Evolutionary conservation across 148 eudicot species (phyloP), one percentile per base, ranked within the genome.

Genomic region (Mesembryanthemum crystallinum): DNA sequence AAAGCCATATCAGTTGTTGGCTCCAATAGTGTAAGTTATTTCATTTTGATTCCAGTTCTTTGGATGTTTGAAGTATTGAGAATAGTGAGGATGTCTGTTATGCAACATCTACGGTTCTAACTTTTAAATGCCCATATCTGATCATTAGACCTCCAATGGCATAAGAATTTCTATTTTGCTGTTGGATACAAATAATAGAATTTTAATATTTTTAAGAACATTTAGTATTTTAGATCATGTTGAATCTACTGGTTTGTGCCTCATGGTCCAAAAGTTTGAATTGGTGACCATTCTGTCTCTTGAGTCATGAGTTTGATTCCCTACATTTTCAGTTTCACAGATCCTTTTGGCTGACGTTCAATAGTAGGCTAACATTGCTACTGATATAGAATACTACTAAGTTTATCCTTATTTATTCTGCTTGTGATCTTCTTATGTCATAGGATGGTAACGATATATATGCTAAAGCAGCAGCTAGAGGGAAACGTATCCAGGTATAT

Each of bases 1-100:
- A 77, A 85, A 79, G 86, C 89, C 82, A 78, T 89, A 80, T 91
- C 93, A 3, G 81, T 83, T 80, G 86, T 87, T 83, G 91, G 91
- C 73, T 82, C 91, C 73, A 78, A 82, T 78, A 77, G 70, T 24
- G 96, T 91, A 79, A 86, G 93, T 83, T 73, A 23, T 57, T 15
- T 18, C 33, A 17, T 35, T 57, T 15, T 10, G 23, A 24, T 35
- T 71, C 15, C 29, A 29, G 45, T 69, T 57, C 65, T 59, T 57
- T 59, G 73, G 42, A 15, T 60, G 20, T 68, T 8, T 60, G 23
- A 43, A 42, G 25, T 54, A 3, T 52, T 15, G n/a, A 52, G n/a
- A 15, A 18, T 52, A 52, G 57, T 52, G n/a, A 52, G 7, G 29
- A 23, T 67, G 70, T 39, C n/a, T 67, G 13, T 37, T 14, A n/a